phyloP scores from a whole-genome alignment of 257 asterid species.

The Fraxinus americana region DNA sequence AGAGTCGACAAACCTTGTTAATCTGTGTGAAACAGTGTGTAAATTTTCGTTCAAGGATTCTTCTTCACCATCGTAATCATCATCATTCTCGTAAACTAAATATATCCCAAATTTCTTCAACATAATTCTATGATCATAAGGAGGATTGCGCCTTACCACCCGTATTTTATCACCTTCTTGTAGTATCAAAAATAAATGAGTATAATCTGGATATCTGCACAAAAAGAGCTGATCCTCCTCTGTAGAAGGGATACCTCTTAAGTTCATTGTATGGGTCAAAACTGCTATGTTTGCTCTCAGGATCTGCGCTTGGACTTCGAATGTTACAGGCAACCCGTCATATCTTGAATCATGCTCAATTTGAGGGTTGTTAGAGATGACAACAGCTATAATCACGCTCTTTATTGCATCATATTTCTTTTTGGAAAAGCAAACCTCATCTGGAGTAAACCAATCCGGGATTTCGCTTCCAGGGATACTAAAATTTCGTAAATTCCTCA shows the following conservation, averaged over 20 bases:
- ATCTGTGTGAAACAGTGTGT: slow-evolving; percentile 31
- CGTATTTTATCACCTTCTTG: slow-evolving; percentile 29
- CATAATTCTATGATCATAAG: slow-evolving; percentile 25
- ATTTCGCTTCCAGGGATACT: slow-evolving; percentile 36
- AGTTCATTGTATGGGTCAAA: slow-evolving; percentile 1
- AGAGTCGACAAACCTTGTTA: slow-evolving; percentile 18
- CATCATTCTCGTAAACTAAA: slow-evolving; percentile 37
- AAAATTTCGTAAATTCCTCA: slow-evolving; percentile 24
- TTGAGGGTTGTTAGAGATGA: slow-evolving; percentile 31
- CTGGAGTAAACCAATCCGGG: slow-evolving; percentile 36
- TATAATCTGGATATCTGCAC: slow-evolving; percentile 26
- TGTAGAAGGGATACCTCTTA: slow-evolving; percentile 30
- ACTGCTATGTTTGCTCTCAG: slow-evolving; percentile 20
- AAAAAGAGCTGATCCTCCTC: slow-evolving; percentile 39
- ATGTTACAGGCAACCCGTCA: slow-evolving; percentile 21
- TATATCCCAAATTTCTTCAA: slow-evolving; percentile 34
- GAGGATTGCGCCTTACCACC: slow-evolving; percentile 20
- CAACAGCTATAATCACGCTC: slow-evolving; percentile 31
- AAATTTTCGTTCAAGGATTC: slow-evolving; percentile 25
- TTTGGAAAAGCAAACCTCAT: slow-evolving; percentile 21
- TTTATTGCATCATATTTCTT: slow-evolving; percentile 23
- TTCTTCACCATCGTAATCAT: slow-evolving; percentile 36
- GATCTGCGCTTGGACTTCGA: slow-evolving; percentile 29
- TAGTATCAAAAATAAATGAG: slow-evolving; percentile 20
- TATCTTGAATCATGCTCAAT: slow-evolving; percentile 23